Conservation (phyloP, 352 stramenopile genomes). For the Phytophthora podocarpi region DNA sequence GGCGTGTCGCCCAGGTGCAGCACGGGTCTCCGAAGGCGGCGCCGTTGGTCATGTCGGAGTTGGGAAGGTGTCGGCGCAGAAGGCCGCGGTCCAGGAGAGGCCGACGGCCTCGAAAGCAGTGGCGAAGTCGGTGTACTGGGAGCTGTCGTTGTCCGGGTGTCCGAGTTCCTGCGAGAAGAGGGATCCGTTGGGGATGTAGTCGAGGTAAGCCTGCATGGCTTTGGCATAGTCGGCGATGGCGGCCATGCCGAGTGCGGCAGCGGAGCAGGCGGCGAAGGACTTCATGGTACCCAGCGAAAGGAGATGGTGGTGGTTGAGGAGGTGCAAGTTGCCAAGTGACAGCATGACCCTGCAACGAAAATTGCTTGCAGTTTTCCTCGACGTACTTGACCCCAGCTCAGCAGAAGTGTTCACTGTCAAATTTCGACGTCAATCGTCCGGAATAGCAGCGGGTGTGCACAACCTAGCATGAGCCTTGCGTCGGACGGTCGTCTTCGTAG, state of each 20-base stretch:
- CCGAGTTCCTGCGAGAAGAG: constrained; percentile 39
- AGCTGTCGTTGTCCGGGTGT: constrained; percentile 28
- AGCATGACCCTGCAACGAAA: too few relatives aligned
- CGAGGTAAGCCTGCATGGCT: constrained; percentile 15
- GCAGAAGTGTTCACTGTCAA: background rate
- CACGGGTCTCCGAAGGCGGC: constrained; percentile 18
- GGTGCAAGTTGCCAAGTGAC: constrained; percentile 5
- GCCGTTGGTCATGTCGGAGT: constrained; percentile 26
- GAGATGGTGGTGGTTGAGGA: background rate
- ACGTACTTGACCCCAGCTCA: too few relatives aligned
- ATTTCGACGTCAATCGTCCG: background rate
- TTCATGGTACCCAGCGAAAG: constrained; percentile 9
- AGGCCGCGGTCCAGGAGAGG: constrained; percentile 19
- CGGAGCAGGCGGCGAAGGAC: constrained; percentile 1
- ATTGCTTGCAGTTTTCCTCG: too few relatives aligned
- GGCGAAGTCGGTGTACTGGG: constrained; percentile 35
- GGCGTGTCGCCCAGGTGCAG: constrained; percentile 38
- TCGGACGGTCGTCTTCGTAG: background rate
- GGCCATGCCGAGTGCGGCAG: background rate
- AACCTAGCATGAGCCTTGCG: background rate
- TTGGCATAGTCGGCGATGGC: background rate
- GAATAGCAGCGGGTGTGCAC: background rate
- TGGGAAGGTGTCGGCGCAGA: constrained; percentile 16
- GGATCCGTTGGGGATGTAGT: constrained; percentile 41
- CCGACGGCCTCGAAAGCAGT: constrained; percentile 26